Evolutionary conservation across 1,139 yeast species (phyloP).

Genomic region (Ogataea hybrid): DNA sequence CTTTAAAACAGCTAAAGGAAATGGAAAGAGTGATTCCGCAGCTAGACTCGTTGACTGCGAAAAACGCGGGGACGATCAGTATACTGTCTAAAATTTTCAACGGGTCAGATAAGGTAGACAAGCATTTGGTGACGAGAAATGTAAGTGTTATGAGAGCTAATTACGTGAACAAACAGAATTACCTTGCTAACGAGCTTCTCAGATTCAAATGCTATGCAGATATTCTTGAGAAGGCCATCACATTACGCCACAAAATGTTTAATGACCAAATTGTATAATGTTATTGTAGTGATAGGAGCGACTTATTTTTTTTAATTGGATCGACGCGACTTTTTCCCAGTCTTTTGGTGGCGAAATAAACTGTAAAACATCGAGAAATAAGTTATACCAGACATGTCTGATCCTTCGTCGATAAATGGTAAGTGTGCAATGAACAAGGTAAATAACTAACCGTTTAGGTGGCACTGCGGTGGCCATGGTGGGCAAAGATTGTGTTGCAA

Average conservation of each 20-base stretch:
- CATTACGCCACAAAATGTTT: constrained; percentile 36
- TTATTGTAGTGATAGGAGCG: not conserved
- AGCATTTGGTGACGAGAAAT: constrained; percentile 33
- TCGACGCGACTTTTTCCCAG: constrained; percentile 7
- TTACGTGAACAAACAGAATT: constrained; percentile 41
- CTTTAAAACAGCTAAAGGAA: constrained; percentile 36
- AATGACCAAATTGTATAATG: not conserved
- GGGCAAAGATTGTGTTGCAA: constrained; percentile 97
- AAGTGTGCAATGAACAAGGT: constrained; percentile 19
- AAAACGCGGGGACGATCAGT: constrained; percentile 22
- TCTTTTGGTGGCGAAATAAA: constrained; percentile 14
- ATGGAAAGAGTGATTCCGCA: constrained; percentile 24
- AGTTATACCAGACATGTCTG: constrained; percentile 38
- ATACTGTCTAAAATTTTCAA: constrained; percentile 12
- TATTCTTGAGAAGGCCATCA: constrained; percentile 48
- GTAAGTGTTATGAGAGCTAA: constrained; percentile 38
- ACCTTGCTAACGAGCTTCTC: constrained; percentile 44
- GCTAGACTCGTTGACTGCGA: constrained; percentile 19
- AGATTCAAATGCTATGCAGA: constrained; percentile 47
- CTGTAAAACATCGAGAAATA: constrained; percentile 5
- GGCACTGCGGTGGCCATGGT: constrained; percentile 99
- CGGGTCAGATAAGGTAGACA: constrained; percentile 9
- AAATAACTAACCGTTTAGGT: constrained; percentile 38
- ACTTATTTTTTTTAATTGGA: not conserved
- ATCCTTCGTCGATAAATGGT: constrained; percentile 55